Conservation (phyloP, 1,284 basidiomycete genomes). For the Ganoderma multipileum region DNA sequence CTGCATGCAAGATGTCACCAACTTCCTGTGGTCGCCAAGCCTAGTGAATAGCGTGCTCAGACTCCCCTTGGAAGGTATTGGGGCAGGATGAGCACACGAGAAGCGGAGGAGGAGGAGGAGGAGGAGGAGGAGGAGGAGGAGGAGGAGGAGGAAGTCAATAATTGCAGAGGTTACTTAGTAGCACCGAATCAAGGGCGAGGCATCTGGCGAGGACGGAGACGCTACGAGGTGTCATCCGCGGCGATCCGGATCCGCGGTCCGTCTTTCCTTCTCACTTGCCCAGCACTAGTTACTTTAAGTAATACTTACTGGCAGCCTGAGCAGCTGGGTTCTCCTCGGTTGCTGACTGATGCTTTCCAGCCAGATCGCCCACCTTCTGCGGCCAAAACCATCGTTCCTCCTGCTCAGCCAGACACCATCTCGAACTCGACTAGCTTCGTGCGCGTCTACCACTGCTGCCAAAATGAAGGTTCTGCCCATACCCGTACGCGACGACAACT, state of each 20-base stretch:
- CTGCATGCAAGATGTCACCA: background rate
- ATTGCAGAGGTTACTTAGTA: background rate
- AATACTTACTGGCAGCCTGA: too few relatives aligned
- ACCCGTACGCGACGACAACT: constrained; percentile 85
- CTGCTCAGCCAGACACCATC: background rate
- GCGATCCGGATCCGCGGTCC: too few relatives aligned
- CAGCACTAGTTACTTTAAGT: too few relatives aligned
- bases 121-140: too few relatives aligned
- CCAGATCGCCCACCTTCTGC: constrained; percentile 14
- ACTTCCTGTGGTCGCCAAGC: background rate
- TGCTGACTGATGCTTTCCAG: constrained; percentile 14
- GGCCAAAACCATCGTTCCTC: constrained; percentile 9
- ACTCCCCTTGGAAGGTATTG: background rate
- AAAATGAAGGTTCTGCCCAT: constrained; percentile 80
- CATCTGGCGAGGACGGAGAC: constrained; percentile 8
- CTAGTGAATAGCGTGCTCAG: background rate
- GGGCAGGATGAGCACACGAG: background rate
- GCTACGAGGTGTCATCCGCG: constrained; percentile 16
- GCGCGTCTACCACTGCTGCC: constrained; percentile 34
- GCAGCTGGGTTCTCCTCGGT: background rate
- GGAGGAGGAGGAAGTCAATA: too few relatives aligned
- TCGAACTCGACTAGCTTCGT: constrained; percentile 16
- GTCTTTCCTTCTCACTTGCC: too few relatives aligned
- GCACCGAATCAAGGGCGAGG: constrained; percentile 5
- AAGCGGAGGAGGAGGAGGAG: constrained; percentile 9